A percentile compares a stretch with the other conserved stretches of the same genome.
Conservation (phyloP, 371 early-diverging fungal genomes). For the Capillidium heterosporum region DNA sequence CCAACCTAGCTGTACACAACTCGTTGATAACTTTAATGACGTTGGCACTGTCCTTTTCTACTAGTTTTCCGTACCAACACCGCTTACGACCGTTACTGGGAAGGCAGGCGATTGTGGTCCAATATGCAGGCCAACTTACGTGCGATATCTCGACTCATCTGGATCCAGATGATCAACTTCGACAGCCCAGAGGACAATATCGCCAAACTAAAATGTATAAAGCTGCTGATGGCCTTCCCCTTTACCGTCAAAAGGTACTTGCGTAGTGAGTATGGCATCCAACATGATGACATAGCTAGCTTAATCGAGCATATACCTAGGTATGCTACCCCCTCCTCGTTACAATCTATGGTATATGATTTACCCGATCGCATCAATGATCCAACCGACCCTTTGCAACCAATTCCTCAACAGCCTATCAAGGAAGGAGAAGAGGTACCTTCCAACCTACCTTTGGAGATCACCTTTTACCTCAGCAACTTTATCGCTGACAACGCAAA, state of each 20-base stretch:
- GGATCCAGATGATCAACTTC: constrained; percentile 36
- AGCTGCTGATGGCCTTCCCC: constrained; percentile 46
- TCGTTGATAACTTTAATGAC: constrained; percentile 18
- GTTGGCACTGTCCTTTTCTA: constrained; percentile 38
- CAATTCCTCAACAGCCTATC: too few species aligned
- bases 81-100: constrained; percentile 59
- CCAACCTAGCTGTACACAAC: background rate
- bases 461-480: background rate
- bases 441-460: background rate
- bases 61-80: constrained; percentile 66
- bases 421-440: background rate
- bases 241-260: constrained; percentile 50
- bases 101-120: constrained; percentile 48
- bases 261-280: constrained; percentile 38
- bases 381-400: too few species aligned
- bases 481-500: background rate
- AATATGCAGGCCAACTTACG: constrained; percentile 30
- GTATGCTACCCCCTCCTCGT: constrained; percentile 24
- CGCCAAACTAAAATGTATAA: constrained; percentile 39
- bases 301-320: too few species aligned
- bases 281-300: constrained; percentile 18
- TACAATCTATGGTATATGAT: too few species aligned
- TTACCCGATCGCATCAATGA: too few species aligned
- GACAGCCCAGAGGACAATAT: constrained; percentile 28
- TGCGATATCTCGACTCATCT: constrained; percentile 38